Evolutionary conservation across 148 eudicot genomes (phyloP), one percentile per base, ranked within the genome.

Genomic region (Rhododendron kiyosumense): DNA sequence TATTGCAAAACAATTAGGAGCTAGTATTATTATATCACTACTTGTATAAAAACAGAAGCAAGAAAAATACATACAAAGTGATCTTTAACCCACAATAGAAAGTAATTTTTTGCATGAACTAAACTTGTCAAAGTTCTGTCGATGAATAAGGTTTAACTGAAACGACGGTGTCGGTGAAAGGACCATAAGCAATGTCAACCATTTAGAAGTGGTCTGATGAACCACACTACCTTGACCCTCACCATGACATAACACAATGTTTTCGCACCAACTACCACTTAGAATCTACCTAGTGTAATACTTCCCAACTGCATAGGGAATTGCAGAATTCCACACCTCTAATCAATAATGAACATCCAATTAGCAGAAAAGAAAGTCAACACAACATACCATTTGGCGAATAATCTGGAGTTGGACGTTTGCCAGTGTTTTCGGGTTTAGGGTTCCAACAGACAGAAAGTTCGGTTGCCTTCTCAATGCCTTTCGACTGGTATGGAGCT

Each of bases 401-500:
- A 34, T 81, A 86, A 75, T 83, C 89, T 57, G 48, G 71, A 57
- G 79, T 78, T 26, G 54, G 89, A 61, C 79, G 52, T 69, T 76
- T 79, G 59, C n/a, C 85, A 28, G 83, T 77, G 71, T 49, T 79
- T 67, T 38, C 41, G 57, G 78, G 81, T 86, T 87, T 86, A 18
- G 87, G 32, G 81, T 7, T 87, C 86, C 81, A 48, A 81, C 88
- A 86, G 32, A 82, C 71, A 78, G 88, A 36, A 43, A 92, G 87
- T 81, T 92, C 90, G 10, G 89, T 82, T 43, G 94, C 97, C 88
- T 84, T 93, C 87, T 93, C 93, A 43, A 92, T 89, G 57, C 97
- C 95, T 76, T 89, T 81, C n/a, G 94, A 92, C 77, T 82, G 82
- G 82, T 92, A 93, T 1, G 94, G 91, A 85, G 97, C 94, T 57